phyloP scores from a whole-genome alignment of 2,329 filamentous ascomycete genomes.

The Aspergillus ochraceoroseus region DNA sequence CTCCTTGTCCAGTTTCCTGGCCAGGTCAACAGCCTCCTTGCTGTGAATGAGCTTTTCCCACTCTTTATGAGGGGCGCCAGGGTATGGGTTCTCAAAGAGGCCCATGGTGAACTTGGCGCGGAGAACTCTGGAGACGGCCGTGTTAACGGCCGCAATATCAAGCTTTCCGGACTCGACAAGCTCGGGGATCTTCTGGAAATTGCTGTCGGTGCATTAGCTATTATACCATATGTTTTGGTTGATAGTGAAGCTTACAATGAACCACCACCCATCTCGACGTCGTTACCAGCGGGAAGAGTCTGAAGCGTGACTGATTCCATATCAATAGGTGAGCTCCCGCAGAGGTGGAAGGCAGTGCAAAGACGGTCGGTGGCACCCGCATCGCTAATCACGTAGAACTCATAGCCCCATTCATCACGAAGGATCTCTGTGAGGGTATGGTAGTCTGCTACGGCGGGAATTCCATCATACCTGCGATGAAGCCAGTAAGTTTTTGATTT shows the following conservation, averaged over 20 bases:
- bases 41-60: conserved; percentile 60
- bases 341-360: conserved; percentile 61
- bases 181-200: conserved; percentile 61
- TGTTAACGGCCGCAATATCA: conserved; percentile 56
- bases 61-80: conserved; percentile 53
- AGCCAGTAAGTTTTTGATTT: background rate
- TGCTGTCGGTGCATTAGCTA: conserved; percentile 36
- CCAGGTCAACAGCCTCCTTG: conserved; percentile 53
- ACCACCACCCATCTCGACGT: conserved; percentile 71
- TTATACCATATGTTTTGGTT: background rate
- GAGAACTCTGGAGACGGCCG: conserved; percentile 61
- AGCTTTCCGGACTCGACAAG: conserved; percentile 60
- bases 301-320: conserved; percentile 60
- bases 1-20: conserved; percentile 60
- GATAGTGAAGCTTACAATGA: conserved; percentile 47
- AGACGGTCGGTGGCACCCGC: conserved; percentile 67
- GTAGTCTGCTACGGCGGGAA: conserved; percentile 62
- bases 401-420: conserved; percentile 66
- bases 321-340: conserved; percentile 56
- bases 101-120: conserved; percentile 65
- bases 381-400: conserved; percentile 62
- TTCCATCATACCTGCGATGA: conserved; percentile 57
- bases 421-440: conserved; percentile 65
- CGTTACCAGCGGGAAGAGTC: conserved; percentile 63
- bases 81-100: conserved; percentile 66